Evolutionary conservation across 2,329 filamentous ascomycete genomes (phyloP).

Genomic region (Penicillium verrucosum): DNA sequence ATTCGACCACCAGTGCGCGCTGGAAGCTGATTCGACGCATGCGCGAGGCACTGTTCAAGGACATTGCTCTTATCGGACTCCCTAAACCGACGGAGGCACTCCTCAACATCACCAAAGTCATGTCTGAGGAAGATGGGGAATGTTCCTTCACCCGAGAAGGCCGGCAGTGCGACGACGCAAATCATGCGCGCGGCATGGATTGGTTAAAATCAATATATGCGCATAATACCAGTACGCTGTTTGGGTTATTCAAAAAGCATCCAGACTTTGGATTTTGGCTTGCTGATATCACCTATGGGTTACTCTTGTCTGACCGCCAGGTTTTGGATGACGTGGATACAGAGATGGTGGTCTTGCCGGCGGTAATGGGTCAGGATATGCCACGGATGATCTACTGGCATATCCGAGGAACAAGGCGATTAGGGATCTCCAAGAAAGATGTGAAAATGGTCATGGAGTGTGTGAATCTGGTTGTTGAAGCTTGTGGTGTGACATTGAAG

Average conservation of each 20-base stretch:
- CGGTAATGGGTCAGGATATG: conserved; percentile 40
- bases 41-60: conserved; percentile 56
- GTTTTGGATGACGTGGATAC: conserved; percentile 38
- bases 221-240: conserved; percentile 38
- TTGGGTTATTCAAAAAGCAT: conserved; percentile 16
- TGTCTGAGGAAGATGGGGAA: conserved; percentile 54
- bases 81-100: conserved; percentile 59
- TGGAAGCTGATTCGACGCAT: conserved; percentile 18
- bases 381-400: conserved; percentile 39
- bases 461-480: conserved; percentile 11
- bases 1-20: conserved; percentile 20
- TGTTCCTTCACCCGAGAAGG: conserved; percentile 49
- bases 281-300: conserved; percentile 64
- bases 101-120: conserved; percentile 48
- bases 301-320: conserved; percentile 43
- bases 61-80: conserved; percentile 53
- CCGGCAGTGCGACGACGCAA: conserved; percentile 56
- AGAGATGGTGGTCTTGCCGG: conserved; percentile 37
- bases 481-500: conserved; percentile 11
- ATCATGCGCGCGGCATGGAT: conserved; percentile 47
- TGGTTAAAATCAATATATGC: conserved; percentile 56
- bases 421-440: conserved; percentile 36
- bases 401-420: conserved; percentile 36
- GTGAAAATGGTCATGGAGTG: conserved; percentile 28
- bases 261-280: conserved; percentile 65